Base-by-base conservation (phyloP, 164 flowering plant species). In the Vitis amurensis region DNA sequence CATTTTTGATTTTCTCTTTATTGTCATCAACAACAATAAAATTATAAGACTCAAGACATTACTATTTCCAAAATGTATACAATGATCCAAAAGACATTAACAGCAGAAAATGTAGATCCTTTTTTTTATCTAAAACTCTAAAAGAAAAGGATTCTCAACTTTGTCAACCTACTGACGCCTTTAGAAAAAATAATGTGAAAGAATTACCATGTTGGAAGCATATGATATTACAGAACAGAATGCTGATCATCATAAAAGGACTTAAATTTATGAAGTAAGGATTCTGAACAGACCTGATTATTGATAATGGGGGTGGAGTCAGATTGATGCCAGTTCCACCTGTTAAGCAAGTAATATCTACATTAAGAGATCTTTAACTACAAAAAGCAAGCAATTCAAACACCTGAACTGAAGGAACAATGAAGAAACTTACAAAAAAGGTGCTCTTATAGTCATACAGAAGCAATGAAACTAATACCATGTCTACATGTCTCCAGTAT, bases 311-410 rank as follows among this genome's bases (percentile, higher is more conserved):
- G 11, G 98, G 98, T 29, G 98, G 97, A 77, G 98, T 93, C 64
- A 91, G 78, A 77, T 93, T 93, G 83, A 91, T 90, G 85, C 98
- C 97, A 55, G 98, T 93, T 65, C 97, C 98, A 83, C 98, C 98
- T 93, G 85, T 69, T 31, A 82, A 76, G 67, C 14, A 76, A 71
- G 44, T 30, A 70, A 6, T 16, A 57, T 23, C 58, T 51, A 56
- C 27, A 55, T 63, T 37, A 37, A 6, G 44, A 37, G 7, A 37
- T 37, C 6, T 37, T 37, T 37, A 37, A 6, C 44, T 37, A 37
- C 44, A 37, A 37, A 37, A 37, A 3, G 44, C 7, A 37, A 37
- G 44, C 44, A 37, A 37, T 37, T 37, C 44, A 37, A 37, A 37
- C 44, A 37, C 7, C 44, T 37, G 44, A 37, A 3, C 44, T 37